Base-by-base conservation (phyloP, 208 protist genomes). In the Zelonia costaricensis region DNA sequence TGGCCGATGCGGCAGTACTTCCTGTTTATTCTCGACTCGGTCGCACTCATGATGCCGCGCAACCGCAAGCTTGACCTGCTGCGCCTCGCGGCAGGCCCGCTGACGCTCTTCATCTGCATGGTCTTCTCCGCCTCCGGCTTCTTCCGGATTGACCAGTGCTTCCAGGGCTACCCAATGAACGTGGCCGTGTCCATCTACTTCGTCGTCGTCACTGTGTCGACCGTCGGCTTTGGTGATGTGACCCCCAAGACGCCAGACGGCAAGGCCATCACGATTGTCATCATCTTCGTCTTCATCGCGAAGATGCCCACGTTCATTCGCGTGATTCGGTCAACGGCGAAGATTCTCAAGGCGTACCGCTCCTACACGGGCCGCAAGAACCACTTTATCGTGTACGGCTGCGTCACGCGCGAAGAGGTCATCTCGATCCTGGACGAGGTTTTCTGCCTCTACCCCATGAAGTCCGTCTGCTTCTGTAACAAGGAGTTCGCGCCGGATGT, bases 1-100 rank as follows among this genome's bases (percentile, higher is more conserved):
- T 95, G 89, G 86, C 79, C 89, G 7, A 79, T 95, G 74, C 72
- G 89, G 40, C 86, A 92, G 62, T 95, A 95, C 69, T 86, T 93
- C 52, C 78, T 93, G 16, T 88, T 93, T 39, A 81, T 95, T 31
- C 55, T 95, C 8, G 89, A 95, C 60, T 83, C 84, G 7, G 55
- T 92, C 6, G 84, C 77, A 1, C 67, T 90, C 39, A 76, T 95
- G 68, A 74, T 65, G 31, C 62, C 76, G 10, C 73, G 76, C 0
- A 84, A 87, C 61, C 67, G 77, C 33, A 78, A 81, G 55, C 53
- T 95, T 4, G 86, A 93, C 58, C 53, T 95, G 18, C 49, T 92
- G 33, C 84, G 84, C 1, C 56, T 89, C 10, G 78, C 80, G 16
- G 76, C 84, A 7, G 79, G 67, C n/a, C 81, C 83, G 3, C 40